A percentile compares a stretch with the other conserved stretches of the same genome.
phyloP scores from a whole-genome alignment of 148 eudicot species.

The Rhododendron ferrugineum region DNA sequence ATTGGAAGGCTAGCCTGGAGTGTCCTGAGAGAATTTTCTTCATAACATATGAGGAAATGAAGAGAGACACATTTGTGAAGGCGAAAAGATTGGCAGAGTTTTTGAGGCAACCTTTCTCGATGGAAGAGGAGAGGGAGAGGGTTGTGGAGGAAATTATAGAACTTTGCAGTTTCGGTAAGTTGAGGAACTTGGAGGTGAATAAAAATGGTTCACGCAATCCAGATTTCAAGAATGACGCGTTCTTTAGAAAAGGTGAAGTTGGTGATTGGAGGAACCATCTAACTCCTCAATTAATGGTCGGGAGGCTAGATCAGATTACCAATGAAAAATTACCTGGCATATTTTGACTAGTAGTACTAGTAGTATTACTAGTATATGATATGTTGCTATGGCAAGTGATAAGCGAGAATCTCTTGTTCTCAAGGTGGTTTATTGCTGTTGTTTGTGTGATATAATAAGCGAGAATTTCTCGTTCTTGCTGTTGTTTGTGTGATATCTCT shows the following conservation, averaged over 20 bases:
- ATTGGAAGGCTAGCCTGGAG: slow-evolving; percentile 17
- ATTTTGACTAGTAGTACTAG: not conserved
- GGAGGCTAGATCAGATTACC: not conserved
- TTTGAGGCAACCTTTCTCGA: not conserved
- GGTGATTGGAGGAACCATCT: not conserved
- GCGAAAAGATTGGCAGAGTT: not conserved
- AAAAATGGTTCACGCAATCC: not conserved
- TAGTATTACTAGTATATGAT: not conserved
- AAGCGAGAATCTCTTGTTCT: no score
- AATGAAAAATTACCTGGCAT: not conserved
- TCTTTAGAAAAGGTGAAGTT: slow-evolving; percentile 11
- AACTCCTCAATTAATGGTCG: not conserved
- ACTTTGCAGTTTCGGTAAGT: not conserved
- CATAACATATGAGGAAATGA: slow-evolving; percentile 15
- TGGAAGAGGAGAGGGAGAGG: not conserved
- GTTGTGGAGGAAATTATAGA: not conserved
- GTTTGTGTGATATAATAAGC: no score
- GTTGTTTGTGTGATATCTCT: no score
- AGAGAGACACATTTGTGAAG: slow-evolving; percentile 1
- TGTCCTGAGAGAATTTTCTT: slow-evolving; percentile 4
- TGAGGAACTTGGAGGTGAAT: slow-evolving; percentile 1
- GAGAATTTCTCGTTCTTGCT: no score
- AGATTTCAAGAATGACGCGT: not conserved
- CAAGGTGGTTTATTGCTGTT: no score
- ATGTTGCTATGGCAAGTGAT: not conserved